Base-by-base conservation (phyloP, 257 asterid genomes). In the Leonotis leonurus region DNA sequence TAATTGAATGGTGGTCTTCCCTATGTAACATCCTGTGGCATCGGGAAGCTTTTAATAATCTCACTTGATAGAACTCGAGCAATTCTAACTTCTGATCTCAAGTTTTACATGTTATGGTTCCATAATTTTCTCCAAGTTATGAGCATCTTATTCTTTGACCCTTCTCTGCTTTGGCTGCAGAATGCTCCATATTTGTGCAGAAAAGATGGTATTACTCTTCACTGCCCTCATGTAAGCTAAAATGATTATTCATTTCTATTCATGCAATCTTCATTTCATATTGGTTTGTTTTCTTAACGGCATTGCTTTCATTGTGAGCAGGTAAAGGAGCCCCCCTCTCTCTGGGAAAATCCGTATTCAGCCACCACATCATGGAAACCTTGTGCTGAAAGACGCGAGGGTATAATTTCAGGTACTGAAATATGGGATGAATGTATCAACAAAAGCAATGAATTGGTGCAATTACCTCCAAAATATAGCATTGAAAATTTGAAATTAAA, bases 301-400 rank as follows among this genome's bases (percentile, higher is more conserved):
- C 50, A 49, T 66, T 44, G 25, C 40, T 39, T 33, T 65, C n/a
- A n/a, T 68, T 70, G 17, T 60, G 40, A 53, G 74, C 69, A 89
- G 99, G 97, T 89, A 60, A 93, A 85, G 75, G 99, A 93, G 83
- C 44, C 87, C 44, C 76, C 92, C 26, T 89, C 97, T 43, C 85
- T 93, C 13, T 93, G 99, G 99, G 99, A 87, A 69, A 93, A 93
- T 77, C 99, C 99, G 62, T 71, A 79, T 78, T 87, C 97, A 29
- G 94, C 96, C 55, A 89, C 97, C 57, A 93, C 95, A 44, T 93
- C 97, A 6, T 93, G 99, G 99, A 93, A 85, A 77, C 83, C 97
- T 64, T 93, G 99, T 77, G 92, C 96, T 16, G 95, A 87, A 71
- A 77, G 94, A 62, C 87, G 58, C 16, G 88, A 79, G 68, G 96